A percentile compares a stretch with the other conserved stretches of the same genome.
Evolutionary conservation across 192 early-diverging fungal genomes (phyloP).

Genomic region (Diversispora eburnea): DNA sequence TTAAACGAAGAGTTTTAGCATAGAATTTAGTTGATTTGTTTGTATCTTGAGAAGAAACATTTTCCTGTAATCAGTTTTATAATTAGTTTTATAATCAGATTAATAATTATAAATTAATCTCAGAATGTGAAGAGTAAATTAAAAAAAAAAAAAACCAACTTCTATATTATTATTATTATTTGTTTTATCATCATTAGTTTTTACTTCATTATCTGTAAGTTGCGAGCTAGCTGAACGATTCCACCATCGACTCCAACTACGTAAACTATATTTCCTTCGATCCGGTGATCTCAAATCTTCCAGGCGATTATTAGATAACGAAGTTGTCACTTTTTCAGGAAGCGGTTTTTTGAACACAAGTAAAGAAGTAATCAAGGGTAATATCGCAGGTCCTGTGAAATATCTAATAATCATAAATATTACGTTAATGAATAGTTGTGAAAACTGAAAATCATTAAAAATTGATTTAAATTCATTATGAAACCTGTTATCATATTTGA

Average conservation of each 20-base stretch:
- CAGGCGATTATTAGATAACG: background rate
- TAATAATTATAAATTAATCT: background rate
- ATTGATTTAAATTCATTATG: background rate
- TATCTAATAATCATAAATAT: constrained; percentile 36
- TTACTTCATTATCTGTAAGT: background rate
- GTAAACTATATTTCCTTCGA: constrained; percentile 35
- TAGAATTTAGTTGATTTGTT: constrained; percentile 45
- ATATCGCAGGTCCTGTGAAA: constrained; percentile 57
- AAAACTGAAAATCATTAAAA: too few relatives aligned
- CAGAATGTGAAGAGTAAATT: background rate
- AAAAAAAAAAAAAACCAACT: background rate
- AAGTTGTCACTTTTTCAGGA: constrained; percentile 32
- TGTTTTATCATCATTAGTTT: constrained; percentile 1
- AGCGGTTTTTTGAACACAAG: constrained; percentile 58
- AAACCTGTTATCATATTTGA: constrained; percentile 53
- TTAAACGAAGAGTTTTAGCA: constrained; percentile 87
- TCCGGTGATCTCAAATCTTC: constrained; percentile 27
- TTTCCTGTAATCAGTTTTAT: background rate
- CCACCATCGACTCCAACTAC: constrained; percentile 41
- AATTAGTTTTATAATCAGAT: background rate
- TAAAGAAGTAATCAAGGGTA: constrained; percentile 57
- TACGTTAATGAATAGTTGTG: background rate
- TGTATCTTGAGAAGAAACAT: background rate
- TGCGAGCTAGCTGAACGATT: constrained; percentile 30
- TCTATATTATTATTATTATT: background rate